Percentiles rank a stretch among this genome's conserved stretches.
These are phyloP conservation scores for Drosera spatulata DNA, from an alignment of 179 eudicot species.

Conservation along the genomic window DNA sequence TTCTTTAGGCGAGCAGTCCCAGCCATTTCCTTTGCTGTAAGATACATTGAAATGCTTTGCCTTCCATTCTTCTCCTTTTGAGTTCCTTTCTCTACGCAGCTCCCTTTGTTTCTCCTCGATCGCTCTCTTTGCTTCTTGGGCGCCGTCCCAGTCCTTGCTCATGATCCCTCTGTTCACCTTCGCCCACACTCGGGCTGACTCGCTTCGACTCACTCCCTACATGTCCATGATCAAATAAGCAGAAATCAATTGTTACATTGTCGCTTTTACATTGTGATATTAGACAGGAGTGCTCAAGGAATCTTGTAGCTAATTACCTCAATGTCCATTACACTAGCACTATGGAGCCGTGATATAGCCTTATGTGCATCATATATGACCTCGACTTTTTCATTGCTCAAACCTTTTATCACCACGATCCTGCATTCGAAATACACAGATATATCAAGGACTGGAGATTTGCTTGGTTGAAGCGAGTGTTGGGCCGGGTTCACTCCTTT, in stretches of 20 bases:
- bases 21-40: conserved; percentile 29
- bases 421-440: conserved; percentile 9
- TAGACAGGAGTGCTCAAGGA: background rate
- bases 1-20: conserved; percentile 46
- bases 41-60: conserved; percentile 53
- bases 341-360: conserved; percentile 36
- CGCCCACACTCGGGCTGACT: conserved; percentile 35
- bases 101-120: conserved; percentile 55
- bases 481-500: too few relatives aligned
- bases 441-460: too few relatives aligned
- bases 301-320: conserved; percentile 27
- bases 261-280: too few relatives aligned
- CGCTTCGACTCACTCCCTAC: background rate
- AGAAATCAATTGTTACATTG: too few relatives aligned
- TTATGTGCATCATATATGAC: conserved; percentile 52
- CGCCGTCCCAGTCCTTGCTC: conserved; percentile 52
- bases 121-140: conserved; percentile 45
- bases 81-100: conserved; percentile 26
- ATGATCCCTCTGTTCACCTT: conserved; percentile 53
- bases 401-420: conserved; percentile 39
- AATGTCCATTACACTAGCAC: conserved; percentile 39
- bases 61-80: conserved; percentile 35
- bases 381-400: conserved; percentile 20
- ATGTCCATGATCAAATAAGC: background rate
- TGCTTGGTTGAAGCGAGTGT: too few relatives aligned